These are phyloP conservation scores for Cladorrhinum samala DNA, from an alignment of 495 filamentous ascomycete genomes.

Conservation along the genomic window DNA sequence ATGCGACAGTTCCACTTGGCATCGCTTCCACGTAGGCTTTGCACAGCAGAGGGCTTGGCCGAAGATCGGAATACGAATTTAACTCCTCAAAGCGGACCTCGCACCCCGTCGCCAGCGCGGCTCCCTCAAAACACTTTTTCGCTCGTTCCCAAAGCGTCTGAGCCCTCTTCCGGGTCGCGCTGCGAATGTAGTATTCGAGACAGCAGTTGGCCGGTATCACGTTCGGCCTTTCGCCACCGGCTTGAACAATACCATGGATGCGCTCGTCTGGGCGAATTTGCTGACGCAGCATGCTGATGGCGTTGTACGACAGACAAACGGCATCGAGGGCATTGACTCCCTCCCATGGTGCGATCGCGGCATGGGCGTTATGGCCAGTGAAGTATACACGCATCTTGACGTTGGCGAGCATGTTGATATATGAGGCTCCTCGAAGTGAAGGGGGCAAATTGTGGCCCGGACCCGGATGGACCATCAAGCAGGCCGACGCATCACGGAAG, in stretches of 20 bases:
- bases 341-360: constrained; percentile 59
- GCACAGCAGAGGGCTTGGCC: constrained; percentile 43
- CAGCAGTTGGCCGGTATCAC: constrained; percentile 50
- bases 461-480: constrained; percentile 51
- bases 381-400: constrained; percentile 43
- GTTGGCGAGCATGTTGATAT: constrained; percentile 47
- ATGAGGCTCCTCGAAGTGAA: constrained; percentile 25
- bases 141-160: constrained; percentile 45
- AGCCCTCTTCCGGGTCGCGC: constrained; percentile 36
- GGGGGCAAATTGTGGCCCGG: constrained; percentile 28
- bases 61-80: constrained; percentile 49
- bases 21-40: constrained; percentile 46
- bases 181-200: constrained; percentile 53
- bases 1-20: constrained; percentile 34
- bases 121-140: constrained; percentile 51
- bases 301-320: constrained; percentile 55
- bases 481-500: constrained; percentile 41
- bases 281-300: constrained; percentile 55
- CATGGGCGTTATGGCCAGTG: constrained; percentile 47
- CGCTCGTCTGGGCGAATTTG: constrained; percentile 43
- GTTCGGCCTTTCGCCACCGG: constrained; percentile 27
- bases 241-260: constrained; percentile 25
- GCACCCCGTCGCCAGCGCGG: constrained; percentile 51
- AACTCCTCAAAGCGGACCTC: constrained; percentile 41
- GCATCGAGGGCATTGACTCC: constrained; percentile 62